Conservation (phyloP, 805 yeast species). For the Yarrowia divulgata region DNA sequence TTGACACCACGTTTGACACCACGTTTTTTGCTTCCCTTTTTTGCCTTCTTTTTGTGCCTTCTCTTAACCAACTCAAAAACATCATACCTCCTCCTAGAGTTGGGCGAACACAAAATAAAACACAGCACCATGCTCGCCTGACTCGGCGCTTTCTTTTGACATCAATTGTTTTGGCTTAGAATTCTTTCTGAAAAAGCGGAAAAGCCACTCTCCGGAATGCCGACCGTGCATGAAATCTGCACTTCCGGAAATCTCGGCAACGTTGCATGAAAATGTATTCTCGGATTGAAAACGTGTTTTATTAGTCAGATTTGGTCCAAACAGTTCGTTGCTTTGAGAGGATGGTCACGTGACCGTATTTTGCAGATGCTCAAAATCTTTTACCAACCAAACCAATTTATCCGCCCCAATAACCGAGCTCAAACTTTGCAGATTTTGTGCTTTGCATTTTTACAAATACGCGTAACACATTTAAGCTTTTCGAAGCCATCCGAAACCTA, state of each 20-base stretch:
- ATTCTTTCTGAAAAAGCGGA: background rate
- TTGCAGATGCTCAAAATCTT: too few relatives aligned
- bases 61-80: background rate
- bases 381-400: too few relatives aligned
- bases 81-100: background rate
- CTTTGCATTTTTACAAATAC: too few relatives aligned
- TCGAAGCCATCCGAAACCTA: too few relatives aligned
- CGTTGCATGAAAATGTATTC: background rate
- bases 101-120: background rate
- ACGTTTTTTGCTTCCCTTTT: background rate
- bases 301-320: too few relatives aligned
- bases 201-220: background rate
- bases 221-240: background rate
- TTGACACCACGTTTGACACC: too few relatives aligned
- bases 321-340: too few relatives aligned
- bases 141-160: background rate
- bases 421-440: too few relatives aligned
- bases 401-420: too few relatives aligned
- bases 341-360: too few relatives aligned
- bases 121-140: background rate
- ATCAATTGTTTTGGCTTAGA: background rate
- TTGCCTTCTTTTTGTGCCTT: background rate
- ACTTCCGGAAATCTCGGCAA: conserved; percentile 4
- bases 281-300: too few relatives aligned
- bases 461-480: too few relatives aligned